Evolutionary conservation across 1,139 yeast species (phyloP), one percentile per base, ranked within the genome.

Genomic region (Chernovozyma aurita): DNA sequence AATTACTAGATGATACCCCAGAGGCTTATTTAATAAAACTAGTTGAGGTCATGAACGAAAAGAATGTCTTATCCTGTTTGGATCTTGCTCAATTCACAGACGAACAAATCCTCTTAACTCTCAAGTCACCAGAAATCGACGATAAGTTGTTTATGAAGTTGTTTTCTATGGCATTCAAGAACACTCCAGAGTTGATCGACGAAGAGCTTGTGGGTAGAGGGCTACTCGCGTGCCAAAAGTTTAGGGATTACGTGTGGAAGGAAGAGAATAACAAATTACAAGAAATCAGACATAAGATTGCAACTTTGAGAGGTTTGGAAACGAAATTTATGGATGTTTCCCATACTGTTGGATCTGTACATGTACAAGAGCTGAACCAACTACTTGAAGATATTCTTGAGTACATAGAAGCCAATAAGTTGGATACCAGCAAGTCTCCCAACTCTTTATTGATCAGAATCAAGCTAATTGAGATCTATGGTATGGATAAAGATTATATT

Each of bases 381-480:
- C 25, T 22, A 11, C 11, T n/a, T 11, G 25, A 22, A n/a, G 25
- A 11, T 11, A 11, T 22, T 11, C 25, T 22, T n/a, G 25, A 35
- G 1, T 49, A 49, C 38, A 48, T 66, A 3, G 60, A 55, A 22
- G 26, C 37, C 3, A 38, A 47, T 25, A 41, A 48, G 3, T 38
- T 67, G 4, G 74, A 66, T 41, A 28, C 45, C 12, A 50, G 50
- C 29, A 41, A 45, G 9, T 35, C 52, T 0, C 57, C 61, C 0
- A 58, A 52, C 28, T 53, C 66, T 2, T 42, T 62, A 16, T 42
- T 46, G 8, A 29, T 63, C 36, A 43, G 72, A 26, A 42, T 60
- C 26, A 50, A 53, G 32, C 30, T 64, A 2, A 41, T 74, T 18
- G 68, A 68, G 40, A 43, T 55, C 4, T 55, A 59, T 33, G 80